A percentile compares a stretch with the other conserved stretches of the same genome.
Evolutionary conservation across 169 alveolate genomes (phyloP).

Genomic region (Cryptosporidium tyzzeri): DNA sequence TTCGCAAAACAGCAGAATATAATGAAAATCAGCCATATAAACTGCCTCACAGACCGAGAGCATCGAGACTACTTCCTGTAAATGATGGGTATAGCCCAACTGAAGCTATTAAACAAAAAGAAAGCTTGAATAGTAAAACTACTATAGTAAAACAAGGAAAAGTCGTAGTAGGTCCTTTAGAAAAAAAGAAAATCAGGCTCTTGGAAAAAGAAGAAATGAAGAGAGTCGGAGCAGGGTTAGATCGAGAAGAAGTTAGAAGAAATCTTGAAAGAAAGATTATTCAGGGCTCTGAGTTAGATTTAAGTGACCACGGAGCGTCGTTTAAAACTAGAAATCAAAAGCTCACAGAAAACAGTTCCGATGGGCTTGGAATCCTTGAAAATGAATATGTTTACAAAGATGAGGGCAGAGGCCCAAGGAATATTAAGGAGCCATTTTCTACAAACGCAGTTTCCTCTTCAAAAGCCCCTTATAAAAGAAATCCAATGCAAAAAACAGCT

Average conservation of each 20-base stretch:
- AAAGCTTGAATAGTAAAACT: neutral
- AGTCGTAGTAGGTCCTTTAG: slow-evolving; percentile 8
- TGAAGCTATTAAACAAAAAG: slow-evolving; percentile 13
- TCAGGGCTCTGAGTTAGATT: neutral
- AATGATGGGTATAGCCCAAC: slow-evolving; percentile 12
- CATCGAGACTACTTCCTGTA: slow-evolving; percentile 12
- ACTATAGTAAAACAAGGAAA: slow-evolving; percentile 18
- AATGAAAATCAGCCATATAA: slow-evolving; percentile 62
- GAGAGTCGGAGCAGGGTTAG: neutral
- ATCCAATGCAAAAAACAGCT: slow-evolving; percentile 32
- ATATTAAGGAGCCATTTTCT: slow-evolving; percentile 19
- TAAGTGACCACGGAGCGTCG: neutral
- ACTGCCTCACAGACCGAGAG: slow-evolving; percentile 58
- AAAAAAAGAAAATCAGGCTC: slow-evolving; percentile 17
- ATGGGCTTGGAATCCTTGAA: neutral
- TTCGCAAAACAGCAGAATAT: slow-evolving; percentile 56
- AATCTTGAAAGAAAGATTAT: neutral
- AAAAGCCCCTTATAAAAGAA: neutral
- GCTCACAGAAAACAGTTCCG: neutral
- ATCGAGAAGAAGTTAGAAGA: neutral
- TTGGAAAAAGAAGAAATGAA: slow-evolving; percentile 42
- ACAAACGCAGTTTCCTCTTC: slow-evolving; percentile 37
- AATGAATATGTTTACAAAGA: slow-evolving; percentile 26
- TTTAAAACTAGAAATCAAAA: neutral
- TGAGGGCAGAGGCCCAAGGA: slow-evolving; percentile 67